These are phyloP conservation scores for Chytriomyces sp. DNA, from an alignment of 192 early-diverging fungal genomes.

Conservation along the genomic window DNA sequence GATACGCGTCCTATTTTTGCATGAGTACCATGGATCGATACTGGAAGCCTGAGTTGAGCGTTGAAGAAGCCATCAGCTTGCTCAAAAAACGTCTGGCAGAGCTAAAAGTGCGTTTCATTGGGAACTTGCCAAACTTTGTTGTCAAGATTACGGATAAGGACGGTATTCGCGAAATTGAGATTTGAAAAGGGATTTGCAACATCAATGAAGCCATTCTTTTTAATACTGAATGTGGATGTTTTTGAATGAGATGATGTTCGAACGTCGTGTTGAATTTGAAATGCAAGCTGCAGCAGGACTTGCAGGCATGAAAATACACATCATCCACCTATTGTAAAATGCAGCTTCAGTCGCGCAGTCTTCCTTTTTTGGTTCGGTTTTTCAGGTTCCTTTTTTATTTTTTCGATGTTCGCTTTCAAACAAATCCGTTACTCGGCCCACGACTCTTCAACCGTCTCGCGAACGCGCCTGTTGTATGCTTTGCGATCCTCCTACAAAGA, in stretches of 20 bases:
- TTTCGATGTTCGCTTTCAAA: no score
- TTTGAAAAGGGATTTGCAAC: neutral
- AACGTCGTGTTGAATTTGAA: no score
- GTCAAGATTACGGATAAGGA: conserved; percentile 87
- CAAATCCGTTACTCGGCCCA: conserved; percentile 59
- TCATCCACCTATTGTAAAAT: no score
- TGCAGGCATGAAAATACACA: no score
- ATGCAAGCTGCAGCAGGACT: no score
- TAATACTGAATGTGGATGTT: no score
- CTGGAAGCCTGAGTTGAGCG: conserved; percentile 76
- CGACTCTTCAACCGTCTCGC: conserved; percentile 87
- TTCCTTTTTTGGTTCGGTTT: no score
- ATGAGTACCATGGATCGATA: conserved; percentile 92
- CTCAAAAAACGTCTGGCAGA: conserved; percentile 83
- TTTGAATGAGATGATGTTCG: no score
- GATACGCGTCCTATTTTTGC: conserved; percentile 87
- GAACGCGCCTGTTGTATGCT: conserved; percentile 89
- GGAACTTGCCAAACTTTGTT: conserved; percentile 80
- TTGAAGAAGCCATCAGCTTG: conserved; percentile 81
- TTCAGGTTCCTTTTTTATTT: no score
- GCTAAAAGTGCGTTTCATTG: conserved; percentile 81
- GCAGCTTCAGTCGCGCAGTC: no score
- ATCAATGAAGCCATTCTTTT: no score
- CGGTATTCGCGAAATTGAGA: conserved; percentile 63
- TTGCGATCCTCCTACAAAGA: conserved; percentile 78